A percentile compares a stretch with the other conserved stretches of the same genome.
These are phyloP conservation scores for Plasmodium adleri DNA, from an alignment of 169 alveolate genomes.

Conservation along the genomic window DNA sequence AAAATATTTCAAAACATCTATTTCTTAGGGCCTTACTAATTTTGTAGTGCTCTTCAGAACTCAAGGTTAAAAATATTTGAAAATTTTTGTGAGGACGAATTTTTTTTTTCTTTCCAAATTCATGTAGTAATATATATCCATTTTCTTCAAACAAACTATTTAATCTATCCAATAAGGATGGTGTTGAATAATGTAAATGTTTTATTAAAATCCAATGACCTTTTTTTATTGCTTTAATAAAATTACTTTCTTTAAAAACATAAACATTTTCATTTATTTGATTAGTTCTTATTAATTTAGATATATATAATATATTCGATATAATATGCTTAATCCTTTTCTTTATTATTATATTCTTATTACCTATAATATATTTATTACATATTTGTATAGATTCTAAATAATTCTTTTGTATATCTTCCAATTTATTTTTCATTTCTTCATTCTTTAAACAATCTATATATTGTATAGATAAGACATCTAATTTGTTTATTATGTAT, in stretches of 20 bases:
- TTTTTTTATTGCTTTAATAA: conserved; percentile 90
- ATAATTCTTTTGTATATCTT: conserved; percentile 5
- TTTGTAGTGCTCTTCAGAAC: conserved; percentile 80
- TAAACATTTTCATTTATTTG: conserved; percentile 75
- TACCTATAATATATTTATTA: background rate
- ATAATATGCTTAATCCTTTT: conserved; percentile 12
- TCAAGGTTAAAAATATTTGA: conserved; percentile 90
- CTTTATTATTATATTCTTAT: background rate
- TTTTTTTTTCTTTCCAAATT: conserved; percentile 87
- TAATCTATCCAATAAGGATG: conserved; percentile 95
- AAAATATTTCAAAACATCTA: conserved; percentile 91
- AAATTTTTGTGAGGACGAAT: conserved; percentile 91
- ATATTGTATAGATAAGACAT: conserved; percentile 2
- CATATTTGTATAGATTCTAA: background rate
- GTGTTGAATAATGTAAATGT: conserved; percentile 91
- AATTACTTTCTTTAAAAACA: conserved; percentile 89
- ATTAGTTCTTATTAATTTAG: conserved; percentile 28
- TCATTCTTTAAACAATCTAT: conserved; percentile 13
- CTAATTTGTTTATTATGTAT: conserved; percentile 17
- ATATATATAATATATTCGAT: conserved; percentile 1
- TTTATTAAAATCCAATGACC: conserved; percentile 95
- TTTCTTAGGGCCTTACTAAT: conserved; percentile 92
- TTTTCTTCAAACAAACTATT: conserved; percentile 94
- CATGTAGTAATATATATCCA: conserved; percentile 81
- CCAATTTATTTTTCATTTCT: background rate